Conservation (phyloP, 768 basidiomycete species). For the Naganishia kalamii region DNA sequence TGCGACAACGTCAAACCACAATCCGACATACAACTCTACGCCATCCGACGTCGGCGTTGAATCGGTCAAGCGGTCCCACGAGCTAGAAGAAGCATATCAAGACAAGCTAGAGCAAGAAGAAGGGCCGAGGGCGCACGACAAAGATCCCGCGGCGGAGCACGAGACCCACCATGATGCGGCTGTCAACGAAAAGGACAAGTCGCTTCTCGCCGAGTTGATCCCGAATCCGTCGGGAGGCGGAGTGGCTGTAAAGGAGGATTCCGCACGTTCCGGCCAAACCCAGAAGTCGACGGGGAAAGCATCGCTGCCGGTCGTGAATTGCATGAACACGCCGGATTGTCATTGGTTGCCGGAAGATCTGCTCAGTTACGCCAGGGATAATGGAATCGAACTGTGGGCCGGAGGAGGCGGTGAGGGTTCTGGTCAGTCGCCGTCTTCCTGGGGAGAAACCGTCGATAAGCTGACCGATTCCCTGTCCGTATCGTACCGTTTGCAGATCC, state of each 20-base stretch:
- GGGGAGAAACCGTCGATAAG: too few relatives aligned
- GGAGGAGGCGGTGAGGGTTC: slow-evolving; percentile 44
- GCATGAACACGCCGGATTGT: slow-evolving; percentile 45
- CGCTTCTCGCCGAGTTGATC: slow-evolving; percentile 15
- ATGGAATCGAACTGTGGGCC: slow-evolving; percentile 41
- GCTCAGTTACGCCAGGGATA: slow-evolving; percentile 32
- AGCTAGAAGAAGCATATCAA: not conserved
- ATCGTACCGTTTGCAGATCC: slow-evolving; percentile 29
- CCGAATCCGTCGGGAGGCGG: not conserved
- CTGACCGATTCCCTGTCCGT: too few relatives aligned
- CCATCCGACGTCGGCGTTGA: not conserved
- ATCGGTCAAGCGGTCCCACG: not conserved
- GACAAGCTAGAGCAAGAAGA: not conserved
- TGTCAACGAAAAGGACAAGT: slow-evolving; percentile 1
- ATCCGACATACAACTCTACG: slow-evolving; percentile 4
- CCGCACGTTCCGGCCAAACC: not conserved
- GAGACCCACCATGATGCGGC: not conserved
- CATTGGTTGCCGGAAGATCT: slow-evolving; percentile 42
- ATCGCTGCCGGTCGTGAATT: slow-evolving; percentile 29
- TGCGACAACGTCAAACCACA: not conserved
- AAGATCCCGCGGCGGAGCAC: not conserved
- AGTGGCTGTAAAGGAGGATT: not conserved
- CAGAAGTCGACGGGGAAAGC: not conserved
- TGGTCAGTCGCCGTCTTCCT: slow-evolving; percentile 40
- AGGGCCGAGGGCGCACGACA: not conserved